These are phyloP conservation scores for Dillenia suffruticosa DNA, from an alignment of 164 flowering plant genomes.

Conservation along the genomic window DNA sequence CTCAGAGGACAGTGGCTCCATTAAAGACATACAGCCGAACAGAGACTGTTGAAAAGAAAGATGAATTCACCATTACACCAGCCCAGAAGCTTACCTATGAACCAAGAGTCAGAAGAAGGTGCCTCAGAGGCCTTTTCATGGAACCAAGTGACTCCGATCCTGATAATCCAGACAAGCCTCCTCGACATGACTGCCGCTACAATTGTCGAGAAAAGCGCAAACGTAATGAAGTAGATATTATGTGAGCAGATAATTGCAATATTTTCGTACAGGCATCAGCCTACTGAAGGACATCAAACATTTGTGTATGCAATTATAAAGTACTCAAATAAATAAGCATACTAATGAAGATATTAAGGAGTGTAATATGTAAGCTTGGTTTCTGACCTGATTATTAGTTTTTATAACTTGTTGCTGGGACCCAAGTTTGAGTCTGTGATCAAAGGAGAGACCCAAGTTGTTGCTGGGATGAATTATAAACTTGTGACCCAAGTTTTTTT, in stretches of 20 bases:
- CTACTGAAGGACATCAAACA: too few relatives aligned
- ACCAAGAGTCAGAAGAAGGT: constrained; percentile 58
- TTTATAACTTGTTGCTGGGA: too few relatives aligned
- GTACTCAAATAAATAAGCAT: too few relatives aligned
- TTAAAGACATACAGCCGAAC: constrained; percentile 8
- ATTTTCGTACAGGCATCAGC: too few relatives aligned
- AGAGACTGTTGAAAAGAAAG: constrained; percentile 23
- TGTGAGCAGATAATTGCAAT: neutral
- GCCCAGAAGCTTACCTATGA: constrained; percentile 37
- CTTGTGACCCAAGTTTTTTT: too few relatives aligned
- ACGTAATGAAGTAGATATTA: constrained; percentile 7
- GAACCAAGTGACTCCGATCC: constrained; percentile 79
- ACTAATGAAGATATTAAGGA: too few relatives aligned
- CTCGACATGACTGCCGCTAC: constrained; percentile 72
- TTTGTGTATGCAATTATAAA: too few relatives aligned
- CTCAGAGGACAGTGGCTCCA: constrained; percentile 13
- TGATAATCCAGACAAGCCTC: constrained; percentile 66
- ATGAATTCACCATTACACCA: constrained; percentile 28
- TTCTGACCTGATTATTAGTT: too few relatives aligned
- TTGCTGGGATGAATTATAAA: constrained; percentile 34
- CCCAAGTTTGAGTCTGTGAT: constrained; percentile 22
- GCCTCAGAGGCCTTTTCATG: constrained; percentile 69
- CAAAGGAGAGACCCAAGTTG: constrained; percentile 39
- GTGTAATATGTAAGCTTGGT: too few relatives aligned
- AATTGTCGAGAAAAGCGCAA: constrained; percentile 12